These are phyloP conservation scores for Leccinum boreale DNA, from an alignment of 768 basidiomycete species.

Conservation along the genomic window DNA sequence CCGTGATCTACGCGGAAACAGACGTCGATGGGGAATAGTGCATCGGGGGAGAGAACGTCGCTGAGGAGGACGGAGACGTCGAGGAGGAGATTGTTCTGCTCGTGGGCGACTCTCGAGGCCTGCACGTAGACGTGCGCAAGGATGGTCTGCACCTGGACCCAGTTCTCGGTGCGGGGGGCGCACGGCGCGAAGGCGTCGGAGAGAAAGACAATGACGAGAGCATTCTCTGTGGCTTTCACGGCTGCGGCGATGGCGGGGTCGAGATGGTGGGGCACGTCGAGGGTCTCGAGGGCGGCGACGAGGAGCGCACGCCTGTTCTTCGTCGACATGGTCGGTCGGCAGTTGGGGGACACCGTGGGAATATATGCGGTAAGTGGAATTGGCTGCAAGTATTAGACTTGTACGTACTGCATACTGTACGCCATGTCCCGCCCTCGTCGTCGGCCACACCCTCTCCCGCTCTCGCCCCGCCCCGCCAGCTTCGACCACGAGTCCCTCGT, in stretches of 20 bases:
- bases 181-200: conserved; percentile 52
- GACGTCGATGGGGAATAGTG: conserved; percentile 35
- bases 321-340: background rate
- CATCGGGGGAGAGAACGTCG: conserved; percentile 46
- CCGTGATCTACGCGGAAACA: conserved; percentile 45
- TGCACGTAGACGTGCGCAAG: conserved; percentile 84
- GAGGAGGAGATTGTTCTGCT: conserved; percentile 65
- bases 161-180: conserved; percentile 43
- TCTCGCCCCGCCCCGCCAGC: conserved; percentile 6
- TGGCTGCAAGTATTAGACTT: background rate
- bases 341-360: conserved; percentile 13
- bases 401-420: too few relatives aligned
- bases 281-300: conserved; percentile 50
- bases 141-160: conserved; percentile 69
- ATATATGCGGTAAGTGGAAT: background rate
- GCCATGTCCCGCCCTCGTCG: background rate
- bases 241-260: conserved; percentile 51
- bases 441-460: background rate
- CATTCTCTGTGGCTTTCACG: conserved; percentile 38
- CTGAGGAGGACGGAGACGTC: conserved; percentile 74
- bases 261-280: conserved; percentile 55
- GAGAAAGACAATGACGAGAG: conserved; percentile 63
- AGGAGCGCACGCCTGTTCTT: conserved; percentile 34
- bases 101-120: conserved; percentile 72
- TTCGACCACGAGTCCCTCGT: conserved; percentile 17